Conservation (phyloP, 495 filamentous ascomycete species). For the Apodospora peruviana region DNA sequence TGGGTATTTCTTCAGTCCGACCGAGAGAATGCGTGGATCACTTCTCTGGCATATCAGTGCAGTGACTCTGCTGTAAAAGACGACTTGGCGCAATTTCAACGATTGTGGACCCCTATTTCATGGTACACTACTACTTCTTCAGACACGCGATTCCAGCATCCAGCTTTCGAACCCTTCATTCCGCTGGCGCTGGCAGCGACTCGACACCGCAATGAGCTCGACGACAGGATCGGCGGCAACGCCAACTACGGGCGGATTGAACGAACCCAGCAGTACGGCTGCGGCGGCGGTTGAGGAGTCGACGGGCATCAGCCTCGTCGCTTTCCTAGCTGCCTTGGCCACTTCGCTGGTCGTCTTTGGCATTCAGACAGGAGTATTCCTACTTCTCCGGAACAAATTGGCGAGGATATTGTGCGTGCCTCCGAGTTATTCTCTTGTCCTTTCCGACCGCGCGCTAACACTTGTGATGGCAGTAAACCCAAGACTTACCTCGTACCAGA, state of each 20-base stretch:
- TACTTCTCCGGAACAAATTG: slow-evolving; percentile 71
- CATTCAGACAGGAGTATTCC: slow-evolving; percentile 68
- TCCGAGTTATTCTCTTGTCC: neutral
- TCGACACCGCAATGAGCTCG: slow-evolving; percentile 2
- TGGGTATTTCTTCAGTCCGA: too few relatives aligned
- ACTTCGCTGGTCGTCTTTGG: slow-evolving; percentile 70
- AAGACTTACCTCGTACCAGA: slow-evolving; percentile 89
- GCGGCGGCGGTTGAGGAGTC: slow-evolving; percentile 31
- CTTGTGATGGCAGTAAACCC: slow-evolving; percentile 53
- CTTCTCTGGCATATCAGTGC: too few relatives aligned
- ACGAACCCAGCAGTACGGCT: neutral
- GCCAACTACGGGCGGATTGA: slow-evolving; percentile 5
- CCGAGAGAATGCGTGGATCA: too few relatives aligned
- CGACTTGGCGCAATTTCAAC: too few relatives aligned
- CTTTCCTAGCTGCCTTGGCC: slow-evolving; percentile 72
- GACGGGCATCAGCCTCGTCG: slow-evolving; percentile 52
- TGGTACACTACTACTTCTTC: too few relatives aligned
- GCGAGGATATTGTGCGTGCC: slow-evolving; percentile 76
- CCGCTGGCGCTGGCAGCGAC: too few relatives aligned
- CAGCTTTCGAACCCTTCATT: too few relatives aligned
- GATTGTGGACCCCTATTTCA: too few relatives aligned
- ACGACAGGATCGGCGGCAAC: slow-evolving; percentile 1
- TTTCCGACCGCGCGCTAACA: neutral
- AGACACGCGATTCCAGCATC: too few relatives aligned
- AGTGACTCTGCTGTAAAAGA: too few relatives aligned